phyloP scores from a whole-genome alignment of 225 moss, liverwort and hornwort species.

The Physcomitrellopsis africana region DNA sequence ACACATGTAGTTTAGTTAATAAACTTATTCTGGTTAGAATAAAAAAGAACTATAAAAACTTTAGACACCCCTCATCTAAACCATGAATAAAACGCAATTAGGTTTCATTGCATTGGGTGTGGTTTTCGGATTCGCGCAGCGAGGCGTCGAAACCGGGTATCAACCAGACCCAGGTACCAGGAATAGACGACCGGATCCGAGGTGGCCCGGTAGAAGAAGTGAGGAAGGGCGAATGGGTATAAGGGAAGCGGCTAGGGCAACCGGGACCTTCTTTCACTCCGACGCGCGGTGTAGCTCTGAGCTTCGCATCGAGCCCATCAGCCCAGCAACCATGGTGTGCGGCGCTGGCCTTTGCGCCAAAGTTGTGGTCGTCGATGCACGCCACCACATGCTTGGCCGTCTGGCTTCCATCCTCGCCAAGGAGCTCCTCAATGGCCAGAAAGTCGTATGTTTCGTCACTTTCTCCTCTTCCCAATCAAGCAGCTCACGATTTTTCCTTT shows the following conservation, averaged over 20 bases:
- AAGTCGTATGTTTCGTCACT: slow-evolving; percentile 52
- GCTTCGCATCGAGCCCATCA: slow-evolving; percentile 2
- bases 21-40: too few relatives aligned
- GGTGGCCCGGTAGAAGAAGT: not conserved
- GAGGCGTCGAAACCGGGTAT: too few relatives aligned
- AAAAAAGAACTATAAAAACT: too few relatives aligned
- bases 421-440: slow-evolving; percentile 86
- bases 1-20: too few relatives aligned
- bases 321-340: slow-evolving; percentile 70
- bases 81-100: too few relatives aligned
- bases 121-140: too few relatives aligned
- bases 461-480: not conserved
- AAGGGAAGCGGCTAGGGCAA: slow-evolving; percentile 16
- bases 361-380: slow-evolving; percentile 85
- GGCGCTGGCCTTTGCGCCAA: slow-evolving; percentile 84
- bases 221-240: not conserved
- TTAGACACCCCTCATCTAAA: too few relatives aligned
- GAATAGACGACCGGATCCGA: not conserved
- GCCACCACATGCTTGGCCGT: slow-evolving; percentile 91
- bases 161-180: too few relatives aligned
- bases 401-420: slow-evolving; percentile 86
- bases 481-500: not conserved
- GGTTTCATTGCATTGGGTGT: too few relatives aligned
- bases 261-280: not conserved
- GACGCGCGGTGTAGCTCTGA: slow-evolving; percentile 19